A percentile compares a stretch with the other conserved stretches of the same genome.
Conservation (phyloP, 2,329 filamentous ascomycete species). For the Stachybotrys echinatus region DNA sequence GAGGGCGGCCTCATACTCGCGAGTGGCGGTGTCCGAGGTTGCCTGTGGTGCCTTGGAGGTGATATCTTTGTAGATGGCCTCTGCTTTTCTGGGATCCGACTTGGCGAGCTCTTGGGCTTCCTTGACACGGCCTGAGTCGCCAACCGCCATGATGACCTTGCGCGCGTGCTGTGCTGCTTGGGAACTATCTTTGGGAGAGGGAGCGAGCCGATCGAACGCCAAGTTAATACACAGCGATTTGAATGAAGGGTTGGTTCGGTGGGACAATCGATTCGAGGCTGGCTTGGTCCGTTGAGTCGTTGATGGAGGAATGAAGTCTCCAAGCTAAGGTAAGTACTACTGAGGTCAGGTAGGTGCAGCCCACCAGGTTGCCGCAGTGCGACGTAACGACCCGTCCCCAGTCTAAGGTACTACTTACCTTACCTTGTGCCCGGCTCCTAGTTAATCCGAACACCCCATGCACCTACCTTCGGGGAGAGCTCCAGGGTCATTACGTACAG, state of each 20-base stretch:
- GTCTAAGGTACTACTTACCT: not conserved
- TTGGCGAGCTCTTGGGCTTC: slow-evolving; percentile 84
- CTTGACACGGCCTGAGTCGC: slow-evolving; percentile 64
- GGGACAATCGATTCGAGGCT: not conserved
- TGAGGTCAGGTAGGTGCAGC: not conserved
- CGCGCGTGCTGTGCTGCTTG: slow-evolving; percentile 5
- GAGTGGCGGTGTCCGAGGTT: slow-evolving; percentile 76
- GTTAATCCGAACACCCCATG: not conserved
- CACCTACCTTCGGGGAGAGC: not conserved
- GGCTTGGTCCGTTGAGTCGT: slow-evolving; percentile 4
- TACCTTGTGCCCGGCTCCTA: not conserved
- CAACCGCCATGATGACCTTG: slow-evolving; percentile 45
- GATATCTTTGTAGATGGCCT: slow-evolving; percentile 84
- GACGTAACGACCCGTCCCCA: slow-evolving; percentile 17
- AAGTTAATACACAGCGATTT: too few species aligned
- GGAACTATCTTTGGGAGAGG: too few species aligned
- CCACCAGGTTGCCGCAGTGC: slow-evolving; percentile 31
- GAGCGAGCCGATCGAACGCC: too few species aligned
- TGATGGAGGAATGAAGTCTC: slow-evolving; percentile 3
- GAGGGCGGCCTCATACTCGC: slow-evolving; percentile 87
- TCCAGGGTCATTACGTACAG: slow-evolving; percentile 10
- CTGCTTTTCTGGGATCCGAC: slow-evolving; percentile 76
- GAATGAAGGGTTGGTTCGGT: not conserved
- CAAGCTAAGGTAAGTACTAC: not conserved
- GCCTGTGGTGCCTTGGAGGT: slow-evolving; percentile 78